phyloP scores from a whole-genome alignment of 306 rosid species.

The Calophaca sinica region DNA sequence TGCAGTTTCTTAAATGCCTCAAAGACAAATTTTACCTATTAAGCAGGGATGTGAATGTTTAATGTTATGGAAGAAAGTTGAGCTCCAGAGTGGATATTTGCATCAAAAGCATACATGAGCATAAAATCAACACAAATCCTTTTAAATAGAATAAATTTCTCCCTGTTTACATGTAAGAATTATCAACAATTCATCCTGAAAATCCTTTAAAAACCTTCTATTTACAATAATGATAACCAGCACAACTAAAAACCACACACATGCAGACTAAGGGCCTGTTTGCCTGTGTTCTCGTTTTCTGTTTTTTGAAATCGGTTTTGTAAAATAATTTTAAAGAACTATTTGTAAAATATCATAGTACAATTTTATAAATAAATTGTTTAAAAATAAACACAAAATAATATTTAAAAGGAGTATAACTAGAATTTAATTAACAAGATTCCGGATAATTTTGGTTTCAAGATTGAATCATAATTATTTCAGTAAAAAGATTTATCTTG shows the following conservation, averaged over 20 bases:
- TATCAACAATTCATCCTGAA: constrained; percentile 3
- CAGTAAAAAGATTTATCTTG: too few relatives aligned
- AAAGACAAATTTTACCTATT: constrained; percentile 78
- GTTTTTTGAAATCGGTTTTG: background rate
- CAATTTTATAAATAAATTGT: too few relatives aligned
- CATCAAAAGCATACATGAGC: constrained; percentile 25
- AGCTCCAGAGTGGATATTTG: constrained; percentile 13
- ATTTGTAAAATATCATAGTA: background rate
- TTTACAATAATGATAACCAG: background rate
- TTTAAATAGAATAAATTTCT: background rate
- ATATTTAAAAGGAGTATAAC: too few relatives aligned
- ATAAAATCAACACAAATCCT: constrained; percentile 16
- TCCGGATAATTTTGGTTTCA: too few relatives aligned
- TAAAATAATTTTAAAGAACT: background rate
- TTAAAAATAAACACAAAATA: too few relatives aligned
- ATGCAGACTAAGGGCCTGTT: constrained; percentile 10
- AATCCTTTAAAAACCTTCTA: constrained; percentile 18
- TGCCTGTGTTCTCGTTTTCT: background rate
- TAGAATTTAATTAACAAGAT: too few relatives aligned
- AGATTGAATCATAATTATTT: too few relatives aligned
- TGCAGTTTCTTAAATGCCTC: constrained; percentile 92
- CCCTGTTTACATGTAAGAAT: constrained; percentile 1
- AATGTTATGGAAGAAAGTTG: constrained; percentile 32
- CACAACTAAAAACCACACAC: constrained; percentile 16
- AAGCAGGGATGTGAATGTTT: constrained; percentile 28